Evolutionary conservation across 192 early-diverging fungal species (phyloP).

Genomic region (Chytriomyces hyalinus): DNA sequence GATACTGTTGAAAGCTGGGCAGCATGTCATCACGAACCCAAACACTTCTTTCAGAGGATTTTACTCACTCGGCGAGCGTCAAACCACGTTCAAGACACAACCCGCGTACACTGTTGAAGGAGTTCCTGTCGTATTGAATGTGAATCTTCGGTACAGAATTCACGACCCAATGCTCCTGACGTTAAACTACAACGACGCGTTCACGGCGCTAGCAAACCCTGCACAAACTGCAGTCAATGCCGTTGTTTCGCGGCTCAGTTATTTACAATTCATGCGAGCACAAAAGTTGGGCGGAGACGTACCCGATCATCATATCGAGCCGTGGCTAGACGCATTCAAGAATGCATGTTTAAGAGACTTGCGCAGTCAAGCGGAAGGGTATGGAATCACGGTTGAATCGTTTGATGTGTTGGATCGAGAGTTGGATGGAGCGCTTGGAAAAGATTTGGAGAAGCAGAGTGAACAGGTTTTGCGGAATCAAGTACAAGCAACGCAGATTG

Average conservation of each 20-base stretch:
- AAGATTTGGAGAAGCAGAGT: conserved; percentile 50
- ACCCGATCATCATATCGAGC: conserved; percentile 45
- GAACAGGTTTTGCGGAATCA: conserved; percentile 55
- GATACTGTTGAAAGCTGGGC: conserved; percentile 49
- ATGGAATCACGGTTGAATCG: conserved; percentile 51
- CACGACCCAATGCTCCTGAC: conserved; percentile 51
- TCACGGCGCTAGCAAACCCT: conserved; percentile 50
- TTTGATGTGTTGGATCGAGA: conserved; percentile 57
- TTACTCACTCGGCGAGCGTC: conserved; percentile 55
- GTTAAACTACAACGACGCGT: conserved; percentile 50
- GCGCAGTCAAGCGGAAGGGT: conserved; percentile 33
- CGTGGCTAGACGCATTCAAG: conserved; percentile 59
- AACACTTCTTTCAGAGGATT: conserved; percentile 54
- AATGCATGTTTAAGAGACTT: conserved; percentile 50
- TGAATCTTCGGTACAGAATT: conserved; percentile 55
- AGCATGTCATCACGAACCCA: conserved; percentile 58
- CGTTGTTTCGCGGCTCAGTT: conserved; percentile 50
- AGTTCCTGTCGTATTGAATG: conserved; percentile 52
- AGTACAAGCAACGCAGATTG: conserved; percentile 54
- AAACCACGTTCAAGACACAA: conserved; percentile 49
- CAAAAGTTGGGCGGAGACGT: conserved; percentile 51
- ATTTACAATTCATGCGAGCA: conserved; percentile 58
- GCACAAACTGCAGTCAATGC: conserved; percentile 56
- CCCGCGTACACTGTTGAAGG: conserved; percentile 53
- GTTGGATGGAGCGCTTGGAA: conserved; percentile 50